Evolutionary conservation across 192 early-diverging fungal genomes (phyloP).

Genomic region (Mortierella hygrophila): DNA sequence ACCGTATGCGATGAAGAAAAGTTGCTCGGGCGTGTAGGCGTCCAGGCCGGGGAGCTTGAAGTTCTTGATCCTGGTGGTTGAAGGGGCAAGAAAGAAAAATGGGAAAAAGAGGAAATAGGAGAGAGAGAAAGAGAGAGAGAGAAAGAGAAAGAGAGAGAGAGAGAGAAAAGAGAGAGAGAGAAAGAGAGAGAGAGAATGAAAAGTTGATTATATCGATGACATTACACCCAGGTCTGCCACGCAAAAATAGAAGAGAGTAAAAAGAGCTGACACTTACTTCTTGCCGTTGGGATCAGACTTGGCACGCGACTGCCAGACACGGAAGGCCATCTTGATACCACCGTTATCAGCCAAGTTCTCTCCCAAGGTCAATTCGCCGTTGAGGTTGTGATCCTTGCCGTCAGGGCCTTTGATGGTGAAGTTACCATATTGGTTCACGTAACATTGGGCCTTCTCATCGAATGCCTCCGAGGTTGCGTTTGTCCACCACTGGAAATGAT

Average conservation of each 20-base stretch:
- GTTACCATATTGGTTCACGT: slow-evolving; percentile 71
- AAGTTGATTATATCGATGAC: not conserved
- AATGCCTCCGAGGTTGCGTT: slow-evolving; percentile 65
- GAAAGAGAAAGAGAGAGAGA: not conserved
- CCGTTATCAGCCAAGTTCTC: slow-evolving; percentile 81
- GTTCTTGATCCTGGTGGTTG: slow-evolving; percentile 27
- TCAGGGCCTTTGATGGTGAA: slow-evolving; percentile 52
- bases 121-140: no score
- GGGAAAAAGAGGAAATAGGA: not conserved
- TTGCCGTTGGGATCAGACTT: slow-evolving; percentile 24
- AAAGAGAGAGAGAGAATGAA: not conserved
- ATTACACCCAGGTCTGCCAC: no score
- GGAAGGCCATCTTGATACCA: slow-evolving; percentile 58
- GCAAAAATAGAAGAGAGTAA: not conserved
- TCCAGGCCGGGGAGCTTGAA: slow-evolving; percentile 57
- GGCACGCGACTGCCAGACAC: slow-evolving; percentile 52
- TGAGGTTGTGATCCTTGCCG: slow-evolving; percentile 43
- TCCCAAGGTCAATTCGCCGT: slow-evolving; percentile 64
- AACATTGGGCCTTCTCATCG: slow-evolving; percentile 66
- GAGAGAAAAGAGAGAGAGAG: no score
- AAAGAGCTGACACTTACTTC: slow-evolving; percentile 46
- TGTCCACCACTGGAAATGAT: slow-evolving; percentile 72
- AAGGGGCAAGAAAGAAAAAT: not conserved
- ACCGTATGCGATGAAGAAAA: slow-evolving; percentile 75
- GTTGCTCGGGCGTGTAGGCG: slow-evolving; percentile 64